These are phyloP conservation scores for Colletotrichum paranaense DNA, from an alignment of 2,329 filamentous ascomycete species.

Conservation along the genomic window DNA sequence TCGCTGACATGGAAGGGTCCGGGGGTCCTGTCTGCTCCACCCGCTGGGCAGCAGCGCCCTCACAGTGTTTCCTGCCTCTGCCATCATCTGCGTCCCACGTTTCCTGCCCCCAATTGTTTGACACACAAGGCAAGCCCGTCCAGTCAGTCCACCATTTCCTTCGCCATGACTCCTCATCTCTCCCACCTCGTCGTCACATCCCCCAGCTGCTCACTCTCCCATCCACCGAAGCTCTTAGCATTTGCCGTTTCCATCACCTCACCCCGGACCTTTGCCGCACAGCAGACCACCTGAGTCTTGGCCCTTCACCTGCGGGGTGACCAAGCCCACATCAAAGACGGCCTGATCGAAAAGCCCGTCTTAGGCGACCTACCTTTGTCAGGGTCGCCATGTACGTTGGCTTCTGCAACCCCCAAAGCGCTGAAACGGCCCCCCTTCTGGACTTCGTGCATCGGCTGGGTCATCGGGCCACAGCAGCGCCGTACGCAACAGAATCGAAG, in stretches of 20 bases:
- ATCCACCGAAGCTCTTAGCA: background rate
- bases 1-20: background rate
- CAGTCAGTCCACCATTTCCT: no score
- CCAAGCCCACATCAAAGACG: background rate
- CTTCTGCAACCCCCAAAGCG: background rate
- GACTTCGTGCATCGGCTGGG: background rate
- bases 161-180: background rate
- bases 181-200: background rate
- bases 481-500: background rate
- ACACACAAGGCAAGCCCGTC: background rate
- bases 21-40: background rate
- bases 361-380: background rate
- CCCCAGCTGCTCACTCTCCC: background rate
- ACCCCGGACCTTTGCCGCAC: background rate
- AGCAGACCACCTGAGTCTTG: background rate
- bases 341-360: background rate
- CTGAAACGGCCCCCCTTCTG: background rate
- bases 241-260: background rate
- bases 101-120: background rate
- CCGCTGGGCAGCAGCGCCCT: background rate
- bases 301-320: background rate
- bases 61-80: background rate
- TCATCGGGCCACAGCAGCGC: background rate
- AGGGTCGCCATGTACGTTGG: background rate
- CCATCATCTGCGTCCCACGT: background rate